Percentiles rank a stretch among this genome's conserved stretches.
These are phyloP conservation scores for Microglena sp. DNA, from an alignment of 139 green algal species.

Conservation along the genomic window DNA sequence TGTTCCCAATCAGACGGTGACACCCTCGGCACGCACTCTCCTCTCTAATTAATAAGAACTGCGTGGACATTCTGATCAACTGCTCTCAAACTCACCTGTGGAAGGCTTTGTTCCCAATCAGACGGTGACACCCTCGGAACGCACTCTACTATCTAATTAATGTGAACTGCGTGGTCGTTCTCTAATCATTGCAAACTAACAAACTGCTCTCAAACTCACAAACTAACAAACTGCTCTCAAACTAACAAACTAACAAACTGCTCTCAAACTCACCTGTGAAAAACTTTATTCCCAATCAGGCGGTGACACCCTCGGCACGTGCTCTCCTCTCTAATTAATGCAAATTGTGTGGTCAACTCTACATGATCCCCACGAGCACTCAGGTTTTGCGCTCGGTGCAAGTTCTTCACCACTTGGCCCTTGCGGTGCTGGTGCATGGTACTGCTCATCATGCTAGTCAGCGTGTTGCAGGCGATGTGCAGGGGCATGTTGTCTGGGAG, in stretches of 20 bases:
- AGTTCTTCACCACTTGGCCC: conserved; percentile 25
- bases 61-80: no score
- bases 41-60: conserved; percentile 19
- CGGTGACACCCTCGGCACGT: conserved; percentile 24
- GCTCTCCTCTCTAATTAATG: conserved; percentile 27
- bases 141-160: no score
- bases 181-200: no score
- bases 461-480: conserved; percentile 31
- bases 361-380: conserved; percentile 17
- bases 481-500: conserved; percentile 57
- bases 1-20: not conserved
- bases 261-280: no score
- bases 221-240: no score
- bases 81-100: no score
- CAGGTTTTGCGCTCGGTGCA: conserved; percentile 26
- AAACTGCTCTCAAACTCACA: no score
- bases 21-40: conserved; percentile 32
- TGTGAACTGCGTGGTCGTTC: no score
- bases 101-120: no score
- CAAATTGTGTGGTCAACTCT: conserved; percentile 13
- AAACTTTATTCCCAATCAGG: not conserved
- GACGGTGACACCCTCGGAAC: no score
- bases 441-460: conserved; percentile 49
- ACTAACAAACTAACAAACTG: no score
- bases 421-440: conserved; percentile 45